phyloP scores from a whole-genome alignment of 306 rosid species.

The Medicago truncatula region DNA sequence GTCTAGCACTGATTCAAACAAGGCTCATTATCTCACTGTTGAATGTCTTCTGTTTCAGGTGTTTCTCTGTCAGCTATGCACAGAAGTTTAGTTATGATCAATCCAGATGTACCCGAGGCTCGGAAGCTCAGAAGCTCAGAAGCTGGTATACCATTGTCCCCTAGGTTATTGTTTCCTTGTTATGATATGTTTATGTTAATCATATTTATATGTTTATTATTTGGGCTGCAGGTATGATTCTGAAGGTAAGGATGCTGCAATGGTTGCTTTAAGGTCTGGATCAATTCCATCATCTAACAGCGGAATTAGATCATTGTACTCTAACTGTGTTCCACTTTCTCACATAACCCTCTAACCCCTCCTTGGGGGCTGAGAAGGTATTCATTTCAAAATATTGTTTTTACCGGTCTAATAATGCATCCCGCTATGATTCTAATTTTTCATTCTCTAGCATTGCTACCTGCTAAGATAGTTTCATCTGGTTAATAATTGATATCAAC shows the following conservation, averaged over 20 bases:
- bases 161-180: background rate
- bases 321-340: conserved; percentile 70
- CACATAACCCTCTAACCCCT: conserved; percentile 59
- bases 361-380: conserved; percentile 89
- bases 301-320: conserved; percentile 71
- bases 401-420: background rate
- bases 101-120: conserved; percentile 84
- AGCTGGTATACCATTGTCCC: conserved; percentile 59
- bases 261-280: conserved; percentile 71
- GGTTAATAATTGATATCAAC: background rate
- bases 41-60: conserved; percentile 55
- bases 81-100: conserved; percentile 60
- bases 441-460: background rate
- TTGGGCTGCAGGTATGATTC: conserved; percentile 72
- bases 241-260: conserved; percentile 77
- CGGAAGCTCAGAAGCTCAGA: conserved; percentile 64
- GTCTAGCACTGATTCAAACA: background rate
- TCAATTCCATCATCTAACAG: conserved; percentile 53
- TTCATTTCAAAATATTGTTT: background rate
- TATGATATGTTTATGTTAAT: background rate
- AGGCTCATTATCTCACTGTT: background rate
- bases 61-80: conserved; percentile 75
- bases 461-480: background rate
- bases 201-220: background rate
- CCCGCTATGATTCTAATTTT: background rate